Evolutionary conservation across 2,329 filamentous ascomycete genomes (phyloP).

Genomic region (Trichoderma citrinoviride): DNA sequence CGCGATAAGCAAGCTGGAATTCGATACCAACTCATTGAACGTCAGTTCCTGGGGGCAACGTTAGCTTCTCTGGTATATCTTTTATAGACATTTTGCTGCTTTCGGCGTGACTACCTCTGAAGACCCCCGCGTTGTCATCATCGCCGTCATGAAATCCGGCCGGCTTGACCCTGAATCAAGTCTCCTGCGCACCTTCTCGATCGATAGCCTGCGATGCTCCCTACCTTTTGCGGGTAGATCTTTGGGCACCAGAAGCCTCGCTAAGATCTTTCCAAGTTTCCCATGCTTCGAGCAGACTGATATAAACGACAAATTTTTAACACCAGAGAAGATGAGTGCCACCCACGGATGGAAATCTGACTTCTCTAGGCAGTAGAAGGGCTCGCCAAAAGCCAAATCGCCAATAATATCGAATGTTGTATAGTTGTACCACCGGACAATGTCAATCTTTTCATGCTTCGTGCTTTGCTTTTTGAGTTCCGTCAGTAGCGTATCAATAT

Average conservation of each 20-base stretch:
- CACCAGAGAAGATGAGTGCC: slow-evolving; percentile 25
- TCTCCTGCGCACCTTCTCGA: background rate
- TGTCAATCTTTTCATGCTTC: slow-evolving; percentile 23
- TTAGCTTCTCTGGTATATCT: background rate
- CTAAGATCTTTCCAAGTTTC: background rate
- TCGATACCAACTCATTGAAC: slow-evolving; percentile 18
- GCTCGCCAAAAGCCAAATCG: slow-evolving; percentile 30
- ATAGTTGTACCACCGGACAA: slow-evolving; percentile 32
- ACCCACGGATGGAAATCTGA: slow-evolving; percentile 31
- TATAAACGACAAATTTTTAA: slow-evolving; percentile 1
- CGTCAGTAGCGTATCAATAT: slow-evolving; percentile 30
- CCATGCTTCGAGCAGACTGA: background rate
- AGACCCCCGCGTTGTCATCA: background rate
- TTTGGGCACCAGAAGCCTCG: background rate
- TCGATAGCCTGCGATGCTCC: background rate
- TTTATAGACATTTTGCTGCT: background rate
- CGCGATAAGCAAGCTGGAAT: slow-evolving; percentile 26
- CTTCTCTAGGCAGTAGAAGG: slow-evolving; percentile 30
- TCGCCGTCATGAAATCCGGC: slow-evolving; percentile 7
- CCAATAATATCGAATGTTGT: slow-evolving; percentile 26
- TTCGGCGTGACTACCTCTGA: background rate
- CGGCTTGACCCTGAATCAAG: background rate
- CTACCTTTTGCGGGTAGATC: background rate
- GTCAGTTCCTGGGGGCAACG: slow-evolving; percentile 1
- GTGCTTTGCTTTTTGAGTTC: slow-evolving; percentile 24